Evolutionary conservation across 805 yeast species (phyloP), one percentile per base, ranked within the genome.

Genomic region (Wickerhamomyces strasburgensis): DNA sequence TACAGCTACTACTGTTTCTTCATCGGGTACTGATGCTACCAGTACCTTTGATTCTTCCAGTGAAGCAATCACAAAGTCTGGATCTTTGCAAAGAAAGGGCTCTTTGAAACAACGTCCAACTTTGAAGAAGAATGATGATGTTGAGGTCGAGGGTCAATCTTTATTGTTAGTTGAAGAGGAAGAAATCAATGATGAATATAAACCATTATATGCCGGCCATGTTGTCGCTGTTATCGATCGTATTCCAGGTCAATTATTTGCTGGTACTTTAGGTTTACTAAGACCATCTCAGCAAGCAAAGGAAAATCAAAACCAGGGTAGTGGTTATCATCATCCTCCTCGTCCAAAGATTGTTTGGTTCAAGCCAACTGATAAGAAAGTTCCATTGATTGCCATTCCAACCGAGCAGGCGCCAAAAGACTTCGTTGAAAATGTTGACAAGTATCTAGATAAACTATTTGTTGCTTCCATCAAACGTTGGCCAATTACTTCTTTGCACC

Each of bases 401-500:
- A 93, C 97, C 2, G 98, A 93, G 54, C 96, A 93, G 60, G 98
- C 96, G 0, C 98, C 98, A 24, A 76, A 73, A 41, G 98, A 90
- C 60, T 90, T 93, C 62, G 89, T 93, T 29, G 96, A 88, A 49
- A 88, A 87, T 50, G 95, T 88, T 47, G 94, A 84, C 39, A 72
- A 70, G 35, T 93, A 93, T 53, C 71, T 84, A 0, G 78, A 85
- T 56, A 84, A 81, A 51, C 65, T 89, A 35, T 93, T 90, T 57
- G 90, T 93, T 43, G 97, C 98, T 0, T 84, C 95, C 1, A 90
- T 93, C 54, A 93, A 93, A 60, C 81, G 98, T 61, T 93, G 98
- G 98, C 98, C 98, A 55, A 93, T 93, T 61, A 93, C 98, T 8
- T 90, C 98, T 0, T 72, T 93, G 60, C 98, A 93, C 67, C 98